phyloP scores from a whole-genome alignment of 441 rosid genomes.

The Flueggea neowawraea region DNA sequence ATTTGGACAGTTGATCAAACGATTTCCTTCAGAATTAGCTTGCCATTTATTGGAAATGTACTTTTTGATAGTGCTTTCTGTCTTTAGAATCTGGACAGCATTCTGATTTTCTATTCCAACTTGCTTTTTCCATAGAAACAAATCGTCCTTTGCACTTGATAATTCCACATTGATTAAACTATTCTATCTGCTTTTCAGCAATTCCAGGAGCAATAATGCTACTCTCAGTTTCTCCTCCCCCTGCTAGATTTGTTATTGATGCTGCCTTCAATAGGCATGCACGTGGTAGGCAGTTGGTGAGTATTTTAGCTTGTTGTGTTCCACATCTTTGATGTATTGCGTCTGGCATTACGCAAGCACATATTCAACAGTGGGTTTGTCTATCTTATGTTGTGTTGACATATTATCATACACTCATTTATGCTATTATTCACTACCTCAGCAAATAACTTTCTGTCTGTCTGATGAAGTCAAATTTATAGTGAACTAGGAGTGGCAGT shows the following conservation, averaged over 20 bases:
- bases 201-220: slow-evolving; percentile 61
- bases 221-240: slow-evolving; percentile 52
- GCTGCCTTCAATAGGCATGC: slow-evolving; percentile 76
- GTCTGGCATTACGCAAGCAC: too few relatives aligned
- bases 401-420: too few relatives aligned
- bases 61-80: background rate
- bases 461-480: too few relatives aligned
- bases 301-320: slow-evolving; percentile 15
- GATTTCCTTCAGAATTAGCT: too few relatives aligned
- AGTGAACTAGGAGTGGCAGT: too few relatives aligned
- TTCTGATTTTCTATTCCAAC: background rate
- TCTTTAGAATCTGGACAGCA: background rate
- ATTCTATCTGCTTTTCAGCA: slow-evolving; percentile 38
- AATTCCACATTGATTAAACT: slow-evolving; percentile 1
- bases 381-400: too few relatives aligned
- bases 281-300: slow-evolving; percentile 79
- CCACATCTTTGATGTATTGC: background rate
- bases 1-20: too few relatives aligned
- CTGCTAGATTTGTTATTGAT: slow-evolving; percentile 65
- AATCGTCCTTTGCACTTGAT: background rate
- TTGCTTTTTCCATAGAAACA: background rate
- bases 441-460: too few relatives aligned
- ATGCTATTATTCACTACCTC: too few relatives aligned
- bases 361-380: too few relatives aligned
- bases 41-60: too few relatives aligned